Conservation (phyloP, 345 rosid species). For the Linum trigynum region DNA sequence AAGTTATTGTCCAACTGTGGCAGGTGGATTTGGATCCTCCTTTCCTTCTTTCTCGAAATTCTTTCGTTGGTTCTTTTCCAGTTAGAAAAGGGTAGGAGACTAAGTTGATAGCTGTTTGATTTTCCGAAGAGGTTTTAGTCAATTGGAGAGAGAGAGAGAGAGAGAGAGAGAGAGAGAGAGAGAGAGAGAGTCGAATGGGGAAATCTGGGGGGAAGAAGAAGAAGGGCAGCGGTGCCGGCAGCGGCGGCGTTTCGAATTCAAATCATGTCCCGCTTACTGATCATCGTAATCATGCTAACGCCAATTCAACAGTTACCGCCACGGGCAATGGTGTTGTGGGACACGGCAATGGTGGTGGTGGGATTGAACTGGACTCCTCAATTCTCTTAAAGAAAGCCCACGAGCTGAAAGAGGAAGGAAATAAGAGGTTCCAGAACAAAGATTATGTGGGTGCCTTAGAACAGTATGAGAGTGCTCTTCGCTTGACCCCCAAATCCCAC, state of each 20-base stretch:
- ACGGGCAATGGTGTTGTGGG: too few relatives aligned
- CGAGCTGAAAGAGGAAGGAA: conserved; percentile 96
- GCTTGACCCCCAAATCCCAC: conserved; percentile 62
- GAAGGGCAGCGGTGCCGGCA: conserved; percentile 38
- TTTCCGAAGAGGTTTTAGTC: too few relatives aligned
- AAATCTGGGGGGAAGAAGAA: conserved; percentile 81
- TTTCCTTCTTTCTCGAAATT: too few relatives aligned
- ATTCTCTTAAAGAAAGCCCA: conserved; percentile 70
- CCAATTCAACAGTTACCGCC: conserved; percentile 9
- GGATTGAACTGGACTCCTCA: conserved; percentile 57
- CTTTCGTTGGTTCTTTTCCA: too few relatives aligned
- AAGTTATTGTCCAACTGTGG: too few relatives aligned
- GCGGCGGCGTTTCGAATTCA: conserved; percentile 6
- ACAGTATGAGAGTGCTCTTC: conserved; percentile 62
- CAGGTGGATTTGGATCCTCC: too few relatives aligned
- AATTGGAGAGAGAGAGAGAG: too few relatives aligned
- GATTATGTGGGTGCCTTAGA: conserved; percentile 83
- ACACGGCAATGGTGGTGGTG: conserved; percentile 45
- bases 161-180: too few relatives aligned
- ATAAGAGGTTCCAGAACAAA: conserved; percentile 64
- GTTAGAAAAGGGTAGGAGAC: too few relatives aligned
- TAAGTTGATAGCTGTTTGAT: too few relatives aligned
- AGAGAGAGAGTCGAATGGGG: conserved; percentile 39
- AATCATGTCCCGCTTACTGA: conserved; percentile 41
- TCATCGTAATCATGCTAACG: conserved; percentile 10